Base-by-base conservation (phyloP, 495 filamentous ascomycete genomes). In the Arthonia radiata region DNA sequence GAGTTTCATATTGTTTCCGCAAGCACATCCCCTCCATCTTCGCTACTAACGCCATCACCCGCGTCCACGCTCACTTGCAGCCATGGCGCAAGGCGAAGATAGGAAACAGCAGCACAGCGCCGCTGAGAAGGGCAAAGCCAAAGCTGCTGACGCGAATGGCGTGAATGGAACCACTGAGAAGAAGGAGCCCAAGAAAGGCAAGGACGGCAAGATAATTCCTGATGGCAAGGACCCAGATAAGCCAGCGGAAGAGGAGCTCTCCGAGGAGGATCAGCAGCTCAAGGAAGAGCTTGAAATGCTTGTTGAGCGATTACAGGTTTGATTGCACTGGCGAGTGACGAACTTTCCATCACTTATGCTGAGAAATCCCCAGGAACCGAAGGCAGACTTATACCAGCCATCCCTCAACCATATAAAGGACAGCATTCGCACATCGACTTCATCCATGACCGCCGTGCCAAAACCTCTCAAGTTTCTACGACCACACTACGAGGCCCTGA, bases 261-360 rank as follows among this genome's bases (percentile, higher is more conserved):
- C 66, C 46, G 86, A 94, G 40, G 86, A 99, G 49, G 86, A 99
- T 39, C 82, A 92, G 48, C 77, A 91, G 53, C 66, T 99, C 40
- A 99, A 94, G 57, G 78, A 63, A 44, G 89, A 94, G 54, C 76
- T 99, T 29, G 86, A 99, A 41, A 93, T 93, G 89, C 61, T 94
- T 17, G 83, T 93, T 8, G 82, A 94, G 49, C 64, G 89, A 42
- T 56, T 99, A 61, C 77, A 72, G 53, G 82, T 92, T 60, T 31
- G 59, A 37, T 21, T 22, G 7, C 7, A 7, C 6, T 22, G 6
- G 19, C 6, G 6, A 11, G 6, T 7, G 7, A 22, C 19, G 19
- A 22, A 22, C 19, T 22, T 22, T 22, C 6, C 19, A n/a, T n/a
- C n/a, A n/a, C n/a, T n/a, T n/a, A n/a, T n/a, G n/a, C n/a, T n/a